Conservation (phyloP, 139 green algal genomes). For the Chlamydomonas sphaeroides region DNA sequence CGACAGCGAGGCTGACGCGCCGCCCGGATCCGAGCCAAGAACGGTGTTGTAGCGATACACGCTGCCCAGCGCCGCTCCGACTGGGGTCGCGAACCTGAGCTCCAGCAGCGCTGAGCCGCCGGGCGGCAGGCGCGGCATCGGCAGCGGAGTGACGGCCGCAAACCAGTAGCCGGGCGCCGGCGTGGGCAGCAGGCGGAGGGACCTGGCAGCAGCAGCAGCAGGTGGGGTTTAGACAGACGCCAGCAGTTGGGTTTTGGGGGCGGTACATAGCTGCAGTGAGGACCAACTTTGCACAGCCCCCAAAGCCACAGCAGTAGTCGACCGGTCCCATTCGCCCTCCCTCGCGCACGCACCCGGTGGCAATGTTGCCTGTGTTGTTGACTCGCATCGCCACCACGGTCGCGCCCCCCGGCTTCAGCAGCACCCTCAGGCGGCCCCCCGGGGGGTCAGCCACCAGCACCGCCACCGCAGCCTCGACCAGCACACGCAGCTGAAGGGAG, state of each 20-base stretch:
- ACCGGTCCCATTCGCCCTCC: too few species aligned
- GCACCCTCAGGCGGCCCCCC: not conserved
- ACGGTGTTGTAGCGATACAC: not conserved
- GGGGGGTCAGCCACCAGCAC: not conserved
- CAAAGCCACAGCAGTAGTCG: too few species aligned
- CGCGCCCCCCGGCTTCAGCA: constrained; percentile 1
- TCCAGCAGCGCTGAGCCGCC: not conserved
- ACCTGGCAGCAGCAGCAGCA: not conserved
- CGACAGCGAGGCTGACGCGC: not conserved
- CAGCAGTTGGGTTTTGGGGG: too few species aligned
- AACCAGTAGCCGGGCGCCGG: not conserved
- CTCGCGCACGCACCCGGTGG: not conserved
- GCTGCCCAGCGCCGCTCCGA: not conserved
- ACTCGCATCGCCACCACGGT: not conserved
- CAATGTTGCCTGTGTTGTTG: constrained; percentile 8
- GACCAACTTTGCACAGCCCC: too few species aligned
- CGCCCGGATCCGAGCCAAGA: not conserved
- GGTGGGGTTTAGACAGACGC: not conserved
- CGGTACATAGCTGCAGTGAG: too few species aligned
- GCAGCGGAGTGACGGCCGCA: not conserved
- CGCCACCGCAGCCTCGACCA: constrained; percentile 7
- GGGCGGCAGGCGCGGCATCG: not conserved
- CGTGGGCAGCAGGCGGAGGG: too few species aligned
- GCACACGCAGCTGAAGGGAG: not conserved
- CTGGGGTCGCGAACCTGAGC: not conserved